A percentile compares a stretch with the other conserved stretches of the same genome.
Conservation (phyloP, 2,329 filamentous ascomycete species). For the Alternaria arborescens region DNA sequence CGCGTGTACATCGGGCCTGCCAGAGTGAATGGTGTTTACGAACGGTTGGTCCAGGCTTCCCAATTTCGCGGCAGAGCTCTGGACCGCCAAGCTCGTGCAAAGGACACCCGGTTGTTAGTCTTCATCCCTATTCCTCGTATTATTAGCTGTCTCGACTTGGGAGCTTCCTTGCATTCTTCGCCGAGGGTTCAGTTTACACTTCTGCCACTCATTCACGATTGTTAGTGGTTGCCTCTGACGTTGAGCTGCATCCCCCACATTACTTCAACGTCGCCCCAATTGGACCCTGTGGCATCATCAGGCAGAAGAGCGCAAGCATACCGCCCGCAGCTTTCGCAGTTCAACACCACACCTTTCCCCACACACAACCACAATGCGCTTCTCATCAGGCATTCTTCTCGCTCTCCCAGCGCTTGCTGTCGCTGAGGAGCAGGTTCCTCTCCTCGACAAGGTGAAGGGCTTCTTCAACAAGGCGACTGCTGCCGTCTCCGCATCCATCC, state of each 20-base stretch:
- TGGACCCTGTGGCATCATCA: slow-evolving; percentile 36
- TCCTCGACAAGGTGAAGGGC: slow-evolving; percentile 68
- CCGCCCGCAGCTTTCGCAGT: slow-evolving; percentile 9
- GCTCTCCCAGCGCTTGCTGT: slow-evolving; percentile 60
- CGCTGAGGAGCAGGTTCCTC: slow-evolving; percentile 66
- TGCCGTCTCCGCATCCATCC: slow-evolving; percentile 63
- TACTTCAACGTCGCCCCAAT: slow-evolving; percentile 16
- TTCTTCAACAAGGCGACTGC: slow-evolving; percentile 64
- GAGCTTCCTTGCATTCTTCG: slow-evolving; percentile 1
- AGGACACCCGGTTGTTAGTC: slow-evolving; percentile 1
- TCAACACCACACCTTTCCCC: slow-evolving; percentile 17
- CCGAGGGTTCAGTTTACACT: not conserved
- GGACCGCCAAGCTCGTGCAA: slow-evolving; percentile 9
- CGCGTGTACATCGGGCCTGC: not conserved
- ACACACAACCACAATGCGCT: slow-evolving; percentile 57
- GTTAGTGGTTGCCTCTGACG: slow-evolving; percentile 16
- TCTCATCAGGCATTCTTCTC: slow-evolving; percentile 61
- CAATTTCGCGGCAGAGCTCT: slow-evolving; percentile 19
- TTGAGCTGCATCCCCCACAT: slow-evolving; percentile 30
- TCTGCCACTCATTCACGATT: slow-evolving; percentile 20
- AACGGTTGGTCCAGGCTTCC: slow-evolving; percentile 18
- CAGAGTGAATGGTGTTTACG: slow-evolving; percentile 7
- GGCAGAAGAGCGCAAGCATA: slow-evolving; percentile 24
- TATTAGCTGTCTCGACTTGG: slow-evolving; percentile 5
- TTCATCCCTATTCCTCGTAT: slow-evolving; percentile 18